These are phyloP conservation scores for Trichoderma atroviride DNA, from an alignment of 2,329 filamentous ascomycete genomes.

Conservation along the genomic window DNA sequence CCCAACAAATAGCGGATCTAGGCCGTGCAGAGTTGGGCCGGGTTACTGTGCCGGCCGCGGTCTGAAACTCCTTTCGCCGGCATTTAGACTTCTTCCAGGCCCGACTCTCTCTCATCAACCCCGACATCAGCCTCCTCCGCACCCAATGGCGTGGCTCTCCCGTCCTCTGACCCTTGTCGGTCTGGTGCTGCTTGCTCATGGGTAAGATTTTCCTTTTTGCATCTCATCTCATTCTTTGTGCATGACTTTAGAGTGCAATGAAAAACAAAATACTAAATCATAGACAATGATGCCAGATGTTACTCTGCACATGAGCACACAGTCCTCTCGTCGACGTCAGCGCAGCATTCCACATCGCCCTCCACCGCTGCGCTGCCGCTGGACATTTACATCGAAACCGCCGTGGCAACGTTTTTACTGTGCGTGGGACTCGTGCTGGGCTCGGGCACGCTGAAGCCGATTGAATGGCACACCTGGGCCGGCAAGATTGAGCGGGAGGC, in stretches of 20 bases:
- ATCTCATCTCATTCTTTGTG: neutral
- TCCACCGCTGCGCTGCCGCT: conserved; percentile 64
- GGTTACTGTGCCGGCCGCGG: conserved; percentile 4
- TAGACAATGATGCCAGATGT: conserved; percentile 61
- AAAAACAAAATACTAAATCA: neutral
- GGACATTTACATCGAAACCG: conserved; percentile 86
- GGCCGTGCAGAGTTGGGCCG: neutral
- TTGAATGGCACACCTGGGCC: conserved; percentile 80
- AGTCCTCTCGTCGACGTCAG: conserved; percentile 63
- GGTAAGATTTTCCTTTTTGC: neutral
- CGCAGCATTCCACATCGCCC: conserved; percentile 48
- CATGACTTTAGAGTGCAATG: neutral
- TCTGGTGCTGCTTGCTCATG: conserved; percentile 20
- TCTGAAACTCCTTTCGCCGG: conserved; percentile 6
- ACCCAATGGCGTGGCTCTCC: conserved; percentile 18
- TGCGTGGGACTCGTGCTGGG: conserved; percentile 79
- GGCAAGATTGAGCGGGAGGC: conserved; percentile 82
- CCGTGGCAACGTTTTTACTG: conserved; percentile 78
- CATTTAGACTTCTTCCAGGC: conserved; percentile 13
- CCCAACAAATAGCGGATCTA: conserved; percentile 5
- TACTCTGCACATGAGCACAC: conserved; percentile 96
- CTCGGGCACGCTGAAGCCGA: conserved; percentile 78
- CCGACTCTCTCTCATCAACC: neutral
- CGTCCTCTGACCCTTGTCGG: conserved; percentile 21
- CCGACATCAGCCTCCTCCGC: neutral